Percentiles rank a stretch among this genome's conserved stretches.
phyloP scores from a whole-genome alignment of 2,329 filamentous ascomycete species.

The Cytospora piceae region DNA sequence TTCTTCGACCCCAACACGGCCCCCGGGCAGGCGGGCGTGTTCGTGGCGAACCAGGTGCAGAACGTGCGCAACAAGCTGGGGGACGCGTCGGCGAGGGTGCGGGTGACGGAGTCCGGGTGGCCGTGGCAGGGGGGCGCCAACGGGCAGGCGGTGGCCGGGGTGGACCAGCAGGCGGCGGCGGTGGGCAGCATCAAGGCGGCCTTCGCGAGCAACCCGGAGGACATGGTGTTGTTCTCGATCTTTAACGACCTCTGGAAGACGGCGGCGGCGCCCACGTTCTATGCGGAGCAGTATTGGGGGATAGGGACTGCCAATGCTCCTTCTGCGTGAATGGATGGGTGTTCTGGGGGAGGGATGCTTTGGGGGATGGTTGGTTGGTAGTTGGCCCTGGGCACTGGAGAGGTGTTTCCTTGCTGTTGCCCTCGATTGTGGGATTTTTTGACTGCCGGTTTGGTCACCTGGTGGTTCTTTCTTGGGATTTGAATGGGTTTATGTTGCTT shows the following conservation, averaged over 20 bases:
- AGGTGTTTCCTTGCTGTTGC: no score
- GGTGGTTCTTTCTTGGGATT: no score
- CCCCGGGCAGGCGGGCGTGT: slow-evolving; percentile 66
- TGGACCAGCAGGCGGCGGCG: slow-evolving; percentile 68
- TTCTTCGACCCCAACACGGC: slow-evolving; percentile 74
- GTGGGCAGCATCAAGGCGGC: slow-evolving; percentile 64
- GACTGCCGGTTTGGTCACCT: no score
- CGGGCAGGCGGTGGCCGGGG: slow-evolving; percentile 68
- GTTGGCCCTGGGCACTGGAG: no score
- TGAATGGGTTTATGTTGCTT: no score
- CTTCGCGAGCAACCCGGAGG: slow-evolving; percentile 54
- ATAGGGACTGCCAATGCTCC: slow-evolving; percentile 43
- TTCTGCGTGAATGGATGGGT: slow-evolving; percentile 9
- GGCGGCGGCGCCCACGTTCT: slow-evolving; percentile 63
- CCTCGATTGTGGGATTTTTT: no score
- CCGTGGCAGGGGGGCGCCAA: slow-evolving; percentile 71
- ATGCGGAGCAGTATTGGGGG: slow-evolving; percentile 80
- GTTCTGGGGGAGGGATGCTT: no score
- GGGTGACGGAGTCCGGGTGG: slow-evolving; percentile 87
- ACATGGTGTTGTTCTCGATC: slow-evolving; percentile 75
- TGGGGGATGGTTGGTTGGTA: no score
- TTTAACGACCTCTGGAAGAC: slow-evolving; percentile 83
- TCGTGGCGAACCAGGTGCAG: slow-evolving; percentile 61
- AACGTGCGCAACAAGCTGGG: slow-evolving; percentile 48
- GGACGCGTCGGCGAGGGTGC: slow-evolving; percentile 57